Conservation (phyloP, 805 yeast species). For the Candida takata region DNA sequence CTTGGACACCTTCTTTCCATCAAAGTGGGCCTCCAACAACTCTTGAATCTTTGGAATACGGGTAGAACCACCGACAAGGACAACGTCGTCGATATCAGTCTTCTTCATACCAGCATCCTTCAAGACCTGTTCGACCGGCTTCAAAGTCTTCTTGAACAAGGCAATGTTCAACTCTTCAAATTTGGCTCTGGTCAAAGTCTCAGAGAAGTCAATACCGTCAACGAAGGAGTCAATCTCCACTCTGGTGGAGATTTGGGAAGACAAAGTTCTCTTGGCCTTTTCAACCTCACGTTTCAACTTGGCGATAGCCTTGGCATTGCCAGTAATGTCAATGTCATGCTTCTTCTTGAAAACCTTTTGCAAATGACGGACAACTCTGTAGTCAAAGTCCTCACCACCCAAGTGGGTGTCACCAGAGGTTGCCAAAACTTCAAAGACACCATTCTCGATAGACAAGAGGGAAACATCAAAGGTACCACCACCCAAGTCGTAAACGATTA, state of each 20-base stretch:
- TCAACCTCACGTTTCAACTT: slow-evolving; percentile 96
- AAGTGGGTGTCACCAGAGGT: slow-evolving; percentile 96
- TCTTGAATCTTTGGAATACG: slow-evolving; percentile 98
- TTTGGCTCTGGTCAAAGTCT: slow-evolving; percentile 94
- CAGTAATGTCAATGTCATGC: slow-evolving; percentile 74
- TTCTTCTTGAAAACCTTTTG: slow-evolving; percentile 87
- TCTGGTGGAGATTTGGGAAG: slow-evolving; percentile 92
- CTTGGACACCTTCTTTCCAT: slow-evolving; percentile 94
- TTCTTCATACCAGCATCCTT: slow-evolving; percentile 88
- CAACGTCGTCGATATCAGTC: slow-evolving; percentile 88
- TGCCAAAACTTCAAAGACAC: slow-evolving; percentile 88
- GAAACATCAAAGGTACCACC: slow-evolving; percentile 98
- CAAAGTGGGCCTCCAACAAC: slow-evolving; percentile 81
- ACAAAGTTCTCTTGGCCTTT: slow-evolving; percentile 94
- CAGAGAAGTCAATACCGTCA: slow-evolving; percentile 94
- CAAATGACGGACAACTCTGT: slow-evolving; percentile 82
- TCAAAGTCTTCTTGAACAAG: slow-evolving; percentile 87
- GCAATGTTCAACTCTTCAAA: slow-evolving; percentile 94
- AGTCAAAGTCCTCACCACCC: slow-evolving; percentile 97
- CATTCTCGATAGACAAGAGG: slow-evolving; percentile 77
- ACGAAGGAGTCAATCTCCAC: slow-evolving; percentile 92
- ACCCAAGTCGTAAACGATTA: slow-evolving; percentile 90
- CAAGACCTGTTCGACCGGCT: slow-evolving; percentile 93
- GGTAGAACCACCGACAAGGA: slow-evolving; percentile 97
- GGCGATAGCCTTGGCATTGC: slow-evolving; percentile 80